A percentile compares a stretch with the other conserved stretches of the same genome.
phyloP scores from a whole-genome alignment of 169 alveolate species.

The Babesia gibsoni region DNA sequence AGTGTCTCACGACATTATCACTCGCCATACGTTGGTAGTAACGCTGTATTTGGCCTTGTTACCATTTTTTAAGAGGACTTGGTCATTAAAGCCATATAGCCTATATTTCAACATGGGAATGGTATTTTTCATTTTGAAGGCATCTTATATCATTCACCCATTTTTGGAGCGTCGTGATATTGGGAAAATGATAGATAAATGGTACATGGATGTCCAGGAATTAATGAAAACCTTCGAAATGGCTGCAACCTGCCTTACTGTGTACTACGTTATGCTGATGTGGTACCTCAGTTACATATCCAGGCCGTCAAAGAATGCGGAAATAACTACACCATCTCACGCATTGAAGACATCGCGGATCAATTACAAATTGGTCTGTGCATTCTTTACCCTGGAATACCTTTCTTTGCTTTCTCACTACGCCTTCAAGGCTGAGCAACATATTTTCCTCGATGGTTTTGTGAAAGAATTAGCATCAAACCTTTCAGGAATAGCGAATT shows the following conservation, averaged over 20 bases:
- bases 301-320: not conserved
- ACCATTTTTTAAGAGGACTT: conserved; percentile 11
- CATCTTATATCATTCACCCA: conserved; percentile 28
- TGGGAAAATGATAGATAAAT: conserved; percentile 7
- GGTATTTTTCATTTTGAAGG: conserved; percentile 1
- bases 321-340: not conserved
- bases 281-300: not conserved
- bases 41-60: not conserved
- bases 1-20: conserved; percentile 28
- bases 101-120: conserved; percentile 13
- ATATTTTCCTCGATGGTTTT: not conserved
- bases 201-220: conserved; percentile 5
- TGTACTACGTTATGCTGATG: conserved; percentile 19
- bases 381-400: conserved; percentile 7
- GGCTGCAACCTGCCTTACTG: conserved; percentile 10
- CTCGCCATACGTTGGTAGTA: conserved; percentile 13
- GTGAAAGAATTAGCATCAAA: not conserved
- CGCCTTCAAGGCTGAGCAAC: conserved; percentile 23
- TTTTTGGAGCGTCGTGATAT: conserved; percentile 7
- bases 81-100: not conserved
- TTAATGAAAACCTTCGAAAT: conserved; percentile 29
- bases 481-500: not conserved
- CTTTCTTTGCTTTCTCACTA: conserved; percentile 21
- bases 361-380: not conserved
- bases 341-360: not conserved